These are phyloP conservation scores for Lentinula boryana DNA, from an alignment of 768 basidiomycete species.

Conservation along the genomic window DNA sequence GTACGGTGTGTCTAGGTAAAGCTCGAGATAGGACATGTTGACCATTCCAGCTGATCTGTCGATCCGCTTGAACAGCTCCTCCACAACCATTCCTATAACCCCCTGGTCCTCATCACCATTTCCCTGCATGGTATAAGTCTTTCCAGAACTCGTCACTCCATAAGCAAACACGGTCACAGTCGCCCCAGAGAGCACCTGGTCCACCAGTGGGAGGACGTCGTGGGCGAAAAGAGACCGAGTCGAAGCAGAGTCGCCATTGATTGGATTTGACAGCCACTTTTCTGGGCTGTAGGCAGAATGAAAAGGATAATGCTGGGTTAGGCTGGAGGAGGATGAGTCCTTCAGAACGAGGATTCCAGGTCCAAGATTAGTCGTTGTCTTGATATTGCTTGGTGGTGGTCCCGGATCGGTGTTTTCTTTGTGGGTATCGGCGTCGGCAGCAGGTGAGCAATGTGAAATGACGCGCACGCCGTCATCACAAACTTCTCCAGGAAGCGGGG, in stretches of 20 bases:
- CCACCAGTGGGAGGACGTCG: neutral
- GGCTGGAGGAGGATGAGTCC: neutral
- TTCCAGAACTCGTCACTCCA: slow-evolving; percentile 87
- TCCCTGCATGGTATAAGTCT: slow-evolving; percentile 94
- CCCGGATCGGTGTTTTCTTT: neutral
- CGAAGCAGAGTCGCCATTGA: neutral
- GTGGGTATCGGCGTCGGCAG: neutral
- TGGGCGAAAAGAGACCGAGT: neutral
- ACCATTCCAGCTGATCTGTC: neutral
- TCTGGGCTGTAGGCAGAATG: neutral
- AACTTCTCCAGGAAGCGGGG: neutral
- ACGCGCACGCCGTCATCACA: neutral
- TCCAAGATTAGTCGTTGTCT: neutral
- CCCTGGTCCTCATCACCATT: slow-evolving; percentile 56
- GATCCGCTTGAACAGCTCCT: slow-evolving; percentile 18
- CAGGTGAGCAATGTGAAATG: neutral
- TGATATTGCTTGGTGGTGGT: neutral
- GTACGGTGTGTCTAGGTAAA: slow-evolving; percentile 88
- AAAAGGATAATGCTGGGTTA: slow-evolving; percentile 1
- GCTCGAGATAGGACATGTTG: slow-evolving; percentile 70
- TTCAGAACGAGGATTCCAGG: neutral
- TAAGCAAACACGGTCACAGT: slow-evolving; percentile 88
- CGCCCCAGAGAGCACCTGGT: neutral
- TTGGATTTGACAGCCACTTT: neutral
- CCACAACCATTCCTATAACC: slow-evolving; percentile 78